These are phyloP conservation scores for Geoglossum glabrum DNA, from an alignment of 495 filamentous ascomycete species.

Conservation along the genomic window DNA sequence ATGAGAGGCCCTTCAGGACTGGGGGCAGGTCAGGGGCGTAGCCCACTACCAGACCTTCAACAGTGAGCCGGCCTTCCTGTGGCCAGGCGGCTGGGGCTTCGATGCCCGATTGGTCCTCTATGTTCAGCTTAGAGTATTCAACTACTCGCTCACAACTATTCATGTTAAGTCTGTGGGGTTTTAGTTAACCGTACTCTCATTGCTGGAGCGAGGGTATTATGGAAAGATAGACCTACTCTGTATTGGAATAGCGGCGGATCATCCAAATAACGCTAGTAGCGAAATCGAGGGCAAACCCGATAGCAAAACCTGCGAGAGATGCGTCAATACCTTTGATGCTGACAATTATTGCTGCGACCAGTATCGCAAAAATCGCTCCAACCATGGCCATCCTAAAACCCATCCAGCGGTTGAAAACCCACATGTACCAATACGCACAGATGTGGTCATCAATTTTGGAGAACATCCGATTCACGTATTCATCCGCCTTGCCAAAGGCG, in stretches of 20 bases:
- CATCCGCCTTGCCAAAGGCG: conserved; percentile 41
- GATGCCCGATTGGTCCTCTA: conserved; percentile 38
- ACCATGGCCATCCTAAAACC: conserved; percentile 48
- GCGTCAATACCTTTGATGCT: conserved; percentile 43
- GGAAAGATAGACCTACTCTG: conserved; percentile 23
- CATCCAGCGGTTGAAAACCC: conserved; percentile 58
- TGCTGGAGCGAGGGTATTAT: not conserved
- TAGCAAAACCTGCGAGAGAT: conserved; percentile 60
- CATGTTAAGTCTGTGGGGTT: conserved; percentile 38
- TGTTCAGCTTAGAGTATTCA: conserved; percentile 55
- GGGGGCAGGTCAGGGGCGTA: conserved; percentile 62
- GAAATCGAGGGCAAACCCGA: conserved; percentile 37
- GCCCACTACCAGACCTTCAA: conserved; percentile 48
- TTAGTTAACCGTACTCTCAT: not conserved
- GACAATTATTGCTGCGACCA: conserved; percentile 46
- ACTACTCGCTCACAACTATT: conserved; percentile 67
- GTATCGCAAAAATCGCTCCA: conserved; percentile 45
- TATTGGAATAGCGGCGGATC: conserved; percentile 38
- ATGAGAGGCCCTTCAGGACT: conserved; percentile 53
- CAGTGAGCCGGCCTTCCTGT: conserved; percentile 50
- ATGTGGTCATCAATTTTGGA: conserved; percentile 41
- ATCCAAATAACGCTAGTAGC: conserved; percentile 33
- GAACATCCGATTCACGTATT: conserved; percentile 48
- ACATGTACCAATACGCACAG: conserved; percentile 42
- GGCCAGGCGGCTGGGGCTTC: conserved; percentile 65